These are phyloP conservation scores for Kondoa malvinella DNA, from an alignment of 768 basidiomycete genomes.

Conservation along the genomic window DNA sequence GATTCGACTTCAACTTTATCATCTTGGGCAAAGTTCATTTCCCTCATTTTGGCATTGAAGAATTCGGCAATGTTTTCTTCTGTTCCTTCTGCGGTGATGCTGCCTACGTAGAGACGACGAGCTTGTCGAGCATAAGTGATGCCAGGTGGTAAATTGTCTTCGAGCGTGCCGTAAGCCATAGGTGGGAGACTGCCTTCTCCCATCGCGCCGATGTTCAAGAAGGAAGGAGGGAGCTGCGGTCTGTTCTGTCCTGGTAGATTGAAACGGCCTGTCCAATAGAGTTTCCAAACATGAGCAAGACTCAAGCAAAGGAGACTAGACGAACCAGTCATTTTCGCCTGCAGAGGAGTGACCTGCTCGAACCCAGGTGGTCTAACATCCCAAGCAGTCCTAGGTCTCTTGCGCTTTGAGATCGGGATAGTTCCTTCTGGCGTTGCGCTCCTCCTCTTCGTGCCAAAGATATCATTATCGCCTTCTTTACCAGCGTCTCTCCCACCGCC, in stretches of 20 bases:
- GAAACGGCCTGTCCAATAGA: constrained; percentile 53
- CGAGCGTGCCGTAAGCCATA: constrained; percentile 13
- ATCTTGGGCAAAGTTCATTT: constrained; percentile 36
- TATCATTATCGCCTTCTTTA: constrained; percentile 36
- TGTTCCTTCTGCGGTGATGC: constrained; percentile 84
- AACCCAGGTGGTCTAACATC: constrained; percentile 91
- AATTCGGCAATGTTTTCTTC: constrained; percentile 82
- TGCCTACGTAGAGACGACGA: constrained; percentile 87
- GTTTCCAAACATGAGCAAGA: neutral
- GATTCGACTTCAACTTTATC: constrained; percentile 44
- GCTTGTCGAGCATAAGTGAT: constrained; percentile 51
- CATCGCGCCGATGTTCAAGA: neutral
- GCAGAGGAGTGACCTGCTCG: constrained; percentile 81
- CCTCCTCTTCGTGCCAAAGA: constrained; percentile 35
- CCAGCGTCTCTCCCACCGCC: constrained; percentile 38
- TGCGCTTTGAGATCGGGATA: constrained; percentile 63
- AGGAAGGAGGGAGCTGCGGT: constrained; percentile 33
- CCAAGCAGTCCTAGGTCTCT: constrained; percentile 83
- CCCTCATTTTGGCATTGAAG: constrained; percentile 90
- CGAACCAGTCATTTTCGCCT: constrained; percentile 94
- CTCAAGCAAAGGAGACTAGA: neutral
- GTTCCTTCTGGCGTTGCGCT: constrained; percentile 81
- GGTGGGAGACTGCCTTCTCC: constrained; percentile 5
- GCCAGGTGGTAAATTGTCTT: constrained; percentile 28
- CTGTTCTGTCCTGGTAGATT: constrained; percentile 66